A percentile compares a stretch with the other conserved stretches of the same genome.
Conservation (phyloP, 805 yeast species). For the Wickerhamomyces canadensis region DNA sequence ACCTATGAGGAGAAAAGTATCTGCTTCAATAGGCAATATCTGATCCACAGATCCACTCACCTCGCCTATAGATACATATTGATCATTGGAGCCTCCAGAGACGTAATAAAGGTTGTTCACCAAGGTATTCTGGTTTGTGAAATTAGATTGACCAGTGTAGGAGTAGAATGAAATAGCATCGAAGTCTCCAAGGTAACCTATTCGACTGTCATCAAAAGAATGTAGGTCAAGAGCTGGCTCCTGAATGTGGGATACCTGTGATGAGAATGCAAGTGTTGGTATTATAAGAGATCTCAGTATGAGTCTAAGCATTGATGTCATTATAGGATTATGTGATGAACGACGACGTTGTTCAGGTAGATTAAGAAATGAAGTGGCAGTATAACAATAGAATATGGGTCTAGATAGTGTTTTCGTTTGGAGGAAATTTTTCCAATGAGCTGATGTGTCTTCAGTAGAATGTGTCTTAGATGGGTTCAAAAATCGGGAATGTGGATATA, state of each 20-base stretch:
- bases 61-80: conserved; percentile 16
- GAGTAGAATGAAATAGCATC: conserved; percentile 30
- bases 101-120: conserved; percentile 18
- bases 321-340: no score
- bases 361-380: no score
- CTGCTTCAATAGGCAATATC: conserved; percentile 27
- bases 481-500: no score
- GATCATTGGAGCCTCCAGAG: conserved; percentile 6
- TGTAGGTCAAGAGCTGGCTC: conserved; percentile 18
- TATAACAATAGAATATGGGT: no score
- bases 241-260: not conserved
- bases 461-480: no score
- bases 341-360: no score
- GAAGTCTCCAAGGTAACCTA: conserved; percentile 30
- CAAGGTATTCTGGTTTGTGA: conserved; percentile 20
- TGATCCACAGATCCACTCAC: conserved; percentile 12
- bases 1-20: conserved; percentile 29
- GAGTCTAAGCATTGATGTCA: not conserved
- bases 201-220: conserved; percentile 14
- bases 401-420: no score
- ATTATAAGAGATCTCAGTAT: not conserved
- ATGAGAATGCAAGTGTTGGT: not conserved
- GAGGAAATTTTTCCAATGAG: no score
- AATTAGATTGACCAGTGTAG: conserved; percentile 31
- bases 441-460: no score